Evolutionary conservation across 768 basidiomycete species (phyloP).

Genomic region (Tylopilus plumbeoviolaceoides): DNA sequence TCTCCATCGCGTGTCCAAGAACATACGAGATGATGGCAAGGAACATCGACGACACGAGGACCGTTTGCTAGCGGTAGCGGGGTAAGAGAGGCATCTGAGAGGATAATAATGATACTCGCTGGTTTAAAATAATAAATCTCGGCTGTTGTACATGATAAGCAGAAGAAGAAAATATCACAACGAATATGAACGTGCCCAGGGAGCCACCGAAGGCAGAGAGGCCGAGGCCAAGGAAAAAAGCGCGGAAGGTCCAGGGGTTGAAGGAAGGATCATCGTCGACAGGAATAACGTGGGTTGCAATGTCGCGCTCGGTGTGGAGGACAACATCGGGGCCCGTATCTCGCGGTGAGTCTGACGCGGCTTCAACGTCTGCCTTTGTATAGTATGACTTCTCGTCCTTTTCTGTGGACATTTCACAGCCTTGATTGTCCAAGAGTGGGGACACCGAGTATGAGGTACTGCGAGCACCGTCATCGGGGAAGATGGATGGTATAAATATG

Average conservation of each 20-base stretch:
- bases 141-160: conserved; percentile 27
- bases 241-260: conserved; percentile 37
- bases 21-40: no score
- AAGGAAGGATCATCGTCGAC: conserved; percentile 31
- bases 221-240: conserved; percentile 52
- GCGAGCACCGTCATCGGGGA: neutral
- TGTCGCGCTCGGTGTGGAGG: conserved; percentile 43
- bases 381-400: conserved; percentile 14
- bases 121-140: conserved; percentile 63
- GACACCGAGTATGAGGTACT: neutral
- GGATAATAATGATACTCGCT: conserved; percentile 20
- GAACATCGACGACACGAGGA: conserved; percentile 35
- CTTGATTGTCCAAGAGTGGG: conserved; percentile 4
- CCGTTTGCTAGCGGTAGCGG: conserved; percentile 40
- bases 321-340: conserved; percentile 13
- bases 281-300: conserved; percentile 44
- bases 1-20: no score
- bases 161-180: neutral
- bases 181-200: conserved; percentile 33
- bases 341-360: neutral
- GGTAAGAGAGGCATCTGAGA: neutral
- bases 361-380: conserved; percentile 34
- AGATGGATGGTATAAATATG: neutral
- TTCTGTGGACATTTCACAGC: conserved; percentile 6
- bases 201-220: conserved; percentile 49